Percentiles rank a stretch among this genome's conserved stretches.
Evolutionary conservation across 2,329 filamentous ascomycete species (phyloP).

Genomic region (Onygenales sp.): DNA sequence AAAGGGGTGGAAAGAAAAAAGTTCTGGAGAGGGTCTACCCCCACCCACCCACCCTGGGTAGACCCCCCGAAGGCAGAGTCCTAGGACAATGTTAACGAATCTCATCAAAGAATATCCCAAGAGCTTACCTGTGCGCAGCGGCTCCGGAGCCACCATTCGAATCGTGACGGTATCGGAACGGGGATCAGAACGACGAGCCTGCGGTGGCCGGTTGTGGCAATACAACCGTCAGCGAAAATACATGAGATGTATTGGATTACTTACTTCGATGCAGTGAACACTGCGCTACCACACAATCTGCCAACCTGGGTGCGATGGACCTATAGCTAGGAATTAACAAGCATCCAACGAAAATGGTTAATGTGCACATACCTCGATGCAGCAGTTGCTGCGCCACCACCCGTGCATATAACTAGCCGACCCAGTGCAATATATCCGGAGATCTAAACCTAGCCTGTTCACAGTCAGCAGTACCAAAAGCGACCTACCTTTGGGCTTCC

Average conservation of each 20-base stretch:
- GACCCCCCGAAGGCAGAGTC: not conserved
- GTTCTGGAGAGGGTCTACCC: not conserved
- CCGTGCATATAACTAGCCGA: not conserved
- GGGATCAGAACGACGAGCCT: not conserved
- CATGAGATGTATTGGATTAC: not conserved
- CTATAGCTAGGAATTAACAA: too few species aligned
- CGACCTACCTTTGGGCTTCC: not conserved
- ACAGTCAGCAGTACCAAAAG: conserved; percentile 12
- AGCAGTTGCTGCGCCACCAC: not conserved
- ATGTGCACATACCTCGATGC: not conserved
- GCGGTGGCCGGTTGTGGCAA: too few species aligned
- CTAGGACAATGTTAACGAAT: not conserved
- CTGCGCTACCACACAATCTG: not conserved
- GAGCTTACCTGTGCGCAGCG: too few species aligned
- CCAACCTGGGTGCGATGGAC: not conserved
- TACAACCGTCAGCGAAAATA: not conserved
- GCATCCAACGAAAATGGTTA: too few species aligned
- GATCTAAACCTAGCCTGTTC: not conserved
- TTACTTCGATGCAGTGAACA: not conserved
- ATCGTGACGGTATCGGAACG: too few species aligned
- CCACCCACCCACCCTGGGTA: conserved; percentile 1
- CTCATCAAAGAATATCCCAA: not conserved
- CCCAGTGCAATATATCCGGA: too few species aligned
- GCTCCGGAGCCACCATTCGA: too few species aligned
- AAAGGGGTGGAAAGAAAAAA: not conserved